A percentile compares a stretch with the other conserved stretches of the same genome.
These are phyloP conservation scores for Hypoxylon trugodes DNA, from an alignment of 495 filamentous ascomycete genomes.

Conservation along the genomic window DNA sequence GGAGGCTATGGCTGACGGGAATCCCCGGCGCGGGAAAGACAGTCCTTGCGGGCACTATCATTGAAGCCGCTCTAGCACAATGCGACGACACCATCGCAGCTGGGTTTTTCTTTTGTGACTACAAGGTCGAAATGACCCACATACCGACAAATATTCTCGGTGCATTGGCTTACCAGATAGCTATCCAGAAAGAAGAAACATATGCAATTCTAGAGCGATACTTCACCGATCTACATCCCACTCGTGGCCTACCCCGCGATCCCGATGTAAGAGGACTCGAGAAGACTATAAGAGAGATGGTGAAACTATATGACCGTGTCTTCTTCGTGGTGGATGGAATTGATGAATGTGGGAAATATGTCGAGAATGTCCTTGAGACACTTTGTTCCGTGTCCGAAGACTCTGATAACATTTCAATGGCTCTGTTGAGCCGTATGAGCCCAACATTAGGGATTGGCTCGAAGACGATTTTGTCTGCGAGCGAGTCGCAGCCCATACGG, in stretches of 20 bases:
- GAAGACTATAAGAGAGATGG: conserved; percentile 33
- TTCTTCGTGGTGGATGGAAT: conserved; percentile 46
- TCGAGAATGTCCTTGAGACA: conserved; percentile 16
- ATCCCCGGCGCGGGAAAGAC: conserved; percentile 57
- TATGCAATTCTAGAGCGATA: conserved; percentile 41
- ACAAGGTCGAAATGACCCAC: conserved; percentile 44
- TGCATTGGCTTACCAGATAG: conserved; percentile 46
- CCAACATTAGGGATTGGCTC: conserved; percentile 27
- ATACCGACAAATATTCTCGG: conserved; percentile 43
- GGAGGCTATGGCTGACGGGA: conserved; percentile 50
- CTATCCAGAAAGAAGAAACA: conserved; percentile 44
- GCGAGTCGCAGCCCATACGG: conserved; percentile 42
- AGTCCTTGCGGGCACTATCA: conserved; percentile 43
- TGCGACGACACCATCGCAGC: conserved; percentile 25
- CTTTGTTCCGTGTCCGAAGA: conserved; percentile 21
- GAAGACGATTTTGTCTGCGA: conserved; percentile 37
- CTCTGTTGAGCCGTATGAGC: conserved; percentile 41
- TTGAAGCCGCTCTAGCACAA: conserved; percentile 24
- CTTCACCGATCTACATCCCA: conserved; percentile 29
- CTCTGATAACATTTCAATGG: conserved; percentile 33
- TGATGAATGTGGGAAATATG: conserved; percentile 41
- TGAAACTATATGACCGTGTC: conserved; percentile 28
- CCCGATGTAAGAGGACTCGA: conserved; percentile 7
- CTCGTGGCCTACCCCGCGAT: background rate
- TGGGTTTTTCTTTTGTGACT: conserved; percentile 55